phyloP scores from a whole-genome alignment of 768 basidiomycete genomes.

The Lanmaoa pseudosensibilis region DNA sequence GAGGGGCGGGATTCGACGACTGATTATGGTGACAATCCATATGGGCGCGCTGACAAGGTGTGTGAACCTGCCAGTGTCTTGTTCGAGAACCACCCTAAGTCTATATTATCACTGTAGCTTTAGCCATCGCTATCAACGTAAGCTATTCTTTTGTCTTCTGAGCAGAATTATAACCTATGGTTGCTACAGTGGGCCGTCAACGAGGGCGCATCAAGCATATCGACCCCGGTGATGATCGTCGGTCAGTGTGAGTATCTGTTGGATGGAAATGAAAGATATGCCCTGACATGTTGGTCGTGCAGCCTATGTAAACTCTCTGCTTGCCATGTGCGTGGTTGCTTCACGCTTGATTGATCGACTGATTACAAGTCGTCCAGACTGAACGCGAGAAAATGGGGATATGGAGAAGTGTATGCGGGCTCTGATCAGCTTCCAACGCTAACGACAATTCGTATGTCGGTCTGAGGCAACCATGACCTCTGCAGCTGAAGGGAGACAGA shows the following conservation, averaged over 20 bases:
- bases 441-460: background rate
- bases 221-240: background rate
- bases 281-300: background rate
- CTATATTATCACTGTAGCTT: background rate
- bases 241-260: background rate
- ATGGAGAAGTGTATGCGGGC: background rate
- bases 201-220: background rate
- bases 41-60: background rate
- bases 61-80: background rate
- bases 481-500: background rate
- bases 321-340: background rate
- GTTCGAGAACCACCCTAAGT: background rate
- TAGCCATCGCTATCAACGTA: background rate
- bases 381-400: background rate
- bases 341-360: background rate
- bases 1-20: background rate
- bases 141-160: background rate
- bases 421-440: background rate
- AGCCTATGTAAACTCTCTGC: background rate
- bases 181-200: background rate
- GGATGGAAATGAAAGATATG: background rate
- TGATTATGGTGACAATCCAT: background rate
- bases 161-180: background rate
- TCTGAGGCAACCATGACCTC: background rate
- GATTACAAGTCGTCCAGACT: background rate